Conservation (phyloP, 2,329 filamentous ascomycete species). For the Chalara sp. region DNA sequence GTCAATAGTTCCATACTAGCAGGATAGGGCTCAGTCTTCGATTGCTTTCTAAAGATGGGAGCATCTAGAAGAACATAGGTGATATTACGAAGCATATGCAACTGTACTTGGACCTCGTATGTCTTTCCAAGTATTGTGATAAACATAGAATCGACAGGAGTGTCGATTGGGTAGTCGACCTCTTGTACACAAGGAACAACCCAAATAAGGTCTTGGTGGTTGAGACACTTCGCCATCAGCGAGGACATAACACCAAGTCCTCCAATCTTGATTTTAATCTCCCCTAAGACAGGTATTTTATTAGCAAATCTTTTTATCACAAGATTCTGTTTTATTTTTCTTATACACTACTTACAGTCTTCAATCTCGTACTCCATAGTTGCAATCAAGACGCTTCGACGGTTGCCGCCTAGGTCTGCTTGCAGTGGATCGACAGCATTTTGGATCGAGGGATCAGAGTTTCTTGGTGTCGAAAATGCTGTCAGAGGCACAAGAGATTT, state of each 20-base stretch:
- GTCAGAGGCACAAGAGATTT: slow-evolving; percentile 7
- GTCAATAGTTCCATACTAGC: slow-evolving; percentile 43
- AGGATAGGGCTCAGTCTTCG: slow-evolving; percentile 56
- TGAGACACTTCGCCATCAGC: slow-evolving; percentile 54
- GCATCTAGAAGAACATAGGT: slow-evolving; percentile 59
- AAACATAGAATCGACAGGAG: slow-evolving; percentile 51
- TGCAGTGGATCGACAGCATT: background rate
- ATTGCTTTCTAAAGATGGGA: slow-evolving; percentile 55
- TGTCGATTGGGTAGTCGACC: slow-evolving; percentile 55
- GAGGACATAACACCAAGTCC: slow-evolving; percentile 65
- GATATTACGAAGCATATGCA: slow-evolving; percentile 57
- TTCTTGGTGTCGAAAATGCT: slow-evolving; percentile 3
- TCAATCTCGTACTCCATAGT: slow-evolving; percentile 70
- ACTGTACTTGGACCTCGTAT: slow-evolving; percentile 58
- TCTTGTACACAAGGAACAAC: slow-evolving; percentile 57
- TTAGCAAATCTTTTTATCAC: too few relatives aligned
- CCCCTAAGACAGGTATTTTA: slow-evolving; percentile 28
- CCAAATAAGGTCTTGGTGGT: slow-evolving; percentile 60
- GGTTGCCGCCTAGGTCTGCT: background rate
- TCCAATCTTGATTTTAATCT: slow-evolving; percentile 65
- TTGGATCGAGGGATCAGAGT: background rate
- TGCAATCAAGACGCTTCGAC: slow-evolving; percentile 56
- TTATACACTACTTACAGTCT: slow-evolving; percentile 34
- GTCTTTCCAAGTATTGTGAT: slow-evolving; percentile 53
- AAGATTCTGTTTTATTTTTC: too few relatives aligned